Evolutionary conservation across 2,329 filamentous ascomycete genomes (phyloP).

Genomic region (Fusarium coffeatum): DNA sequence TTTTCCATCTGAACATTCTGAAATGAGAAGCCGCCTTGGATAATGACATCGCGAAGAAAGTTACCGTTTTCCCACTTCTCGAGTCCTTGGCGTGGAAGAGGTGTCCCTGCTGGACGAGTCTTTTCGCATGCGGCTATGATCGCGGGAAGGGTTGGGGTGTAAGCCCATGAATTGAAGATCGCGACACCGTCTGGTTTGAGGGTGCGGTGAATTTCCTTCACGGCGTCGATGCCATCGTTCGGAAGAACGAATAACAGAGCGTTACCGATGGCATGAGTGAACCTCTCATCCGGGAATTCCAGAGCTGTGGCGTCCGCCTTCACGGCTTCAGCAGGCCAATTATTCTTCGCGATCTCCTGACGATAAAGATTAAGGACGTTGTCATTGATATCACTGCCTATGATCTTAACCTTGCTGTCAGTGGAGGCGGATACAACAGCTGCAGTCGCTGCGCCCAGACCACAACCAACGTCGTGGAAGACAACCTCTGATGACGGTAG

Average conservation of each 20-base stretch:
- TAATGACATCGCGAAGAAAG: rapidly evolving
- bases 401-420: rapidly evolving
- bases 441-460: conserved; percentile 5
- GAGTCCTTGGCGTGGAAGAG: not conserved
- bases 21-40: not conserved
- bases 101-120: not conserved
- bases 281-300: not conserved
- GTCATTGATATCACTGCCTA: not conserved
- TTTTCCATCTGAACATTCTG: rapidly evolving
- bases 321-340: not conserved
- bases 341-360: rapidly evolving
- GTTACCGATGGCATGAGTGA: conserved; percentile 4
- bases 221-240: not conserved
- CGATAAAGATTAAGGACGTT: not conserved
- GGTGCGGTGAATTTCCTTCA: not conserved
- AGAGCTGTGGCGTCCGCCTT: not conserved
- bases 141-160: not conserved
- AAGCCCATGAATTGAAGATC: conserved; percentile 9
- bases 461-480: conserved; percentile 16
- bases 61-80: conserved; percentile 12
- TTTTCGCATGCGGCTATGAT: not conserved
- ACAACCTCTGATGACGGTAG: not conserved
- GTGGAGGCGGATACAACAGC: not conserved
- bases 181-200: not conserved
- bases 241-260: not conserved